Conservation (phyloP, 108 stramenopile genomes). For the Fistulifera pelliculosa region DNA sequence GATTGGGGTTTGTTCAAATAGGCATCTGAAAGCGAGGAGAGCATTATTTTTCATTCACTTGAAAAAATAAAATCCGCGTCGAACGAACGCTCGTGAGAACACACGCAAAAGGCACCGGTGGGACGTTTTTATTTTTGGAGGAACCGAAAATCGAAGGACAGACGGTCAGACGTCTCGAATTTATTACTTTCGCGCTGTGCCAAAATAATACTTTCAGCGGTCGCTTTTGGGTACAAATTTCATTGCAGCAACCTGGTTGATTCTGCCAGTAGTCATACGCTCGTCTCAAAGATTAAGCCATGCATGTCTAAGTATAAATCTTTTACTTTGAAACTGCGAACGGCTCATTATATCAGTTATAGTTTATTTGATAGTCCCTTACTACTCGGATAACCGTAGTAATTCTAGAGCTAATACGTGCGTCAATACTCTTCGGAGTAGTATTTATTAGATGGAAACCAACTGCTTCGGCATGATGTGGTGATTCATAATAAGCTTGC, state of each 20-base stretch:
- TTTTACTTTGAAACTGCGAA: constrained; percentile 88
- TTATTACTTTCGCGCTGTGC: too few relatives aligned
- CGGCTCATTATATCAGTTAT: constrained; percentile 99
- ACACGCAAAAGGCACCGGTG: too few relatives aligned
- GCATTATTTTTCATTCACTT: too few relatives aligned
- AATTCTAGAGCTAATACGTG: constrained; percentile 98
- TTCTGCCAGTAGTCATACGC: constrained; percentile 99
- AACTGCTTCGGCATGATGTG: constrained; percentile 82
- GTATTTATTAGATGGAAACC: constrained; percentile 97
- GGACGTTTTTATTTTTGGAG: too few relatives aligned
- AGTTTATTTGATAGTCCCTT: constrained; percentile 98
- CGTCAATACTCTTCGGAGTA: constrained; percentile 82
- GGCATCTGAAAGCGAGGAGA: too few relatives aligned
- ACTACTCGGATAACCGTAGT: constrained; percentile 98
- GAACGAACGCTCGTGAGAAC: too few relatives aligned
- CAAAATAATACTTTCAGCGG: too few relatives aligned
- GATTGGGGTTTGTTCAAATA: too few relatives aligned
- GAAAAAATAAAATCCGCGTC: too few relatives aligned
- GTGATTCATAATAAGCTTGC: constrained; percentile 95
- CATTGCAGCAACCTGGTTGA: constrained; percentile 94
- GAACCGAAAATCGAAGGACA: too few relatives aligned
- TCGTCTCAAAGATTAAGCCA: constrained; percentile 99
- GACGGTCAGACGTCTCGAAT: too few relatives aligned
- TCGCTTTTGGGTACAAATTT: too few relatives aligned
- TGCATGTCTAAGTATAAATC: constrained; percentile 99